A percentile compares a stretch with the other conserved stretches of the same genome.
phyloP scores from a whole-genome alignment of 345 rosid species.

The Fremontodendron californicum region DNA sequence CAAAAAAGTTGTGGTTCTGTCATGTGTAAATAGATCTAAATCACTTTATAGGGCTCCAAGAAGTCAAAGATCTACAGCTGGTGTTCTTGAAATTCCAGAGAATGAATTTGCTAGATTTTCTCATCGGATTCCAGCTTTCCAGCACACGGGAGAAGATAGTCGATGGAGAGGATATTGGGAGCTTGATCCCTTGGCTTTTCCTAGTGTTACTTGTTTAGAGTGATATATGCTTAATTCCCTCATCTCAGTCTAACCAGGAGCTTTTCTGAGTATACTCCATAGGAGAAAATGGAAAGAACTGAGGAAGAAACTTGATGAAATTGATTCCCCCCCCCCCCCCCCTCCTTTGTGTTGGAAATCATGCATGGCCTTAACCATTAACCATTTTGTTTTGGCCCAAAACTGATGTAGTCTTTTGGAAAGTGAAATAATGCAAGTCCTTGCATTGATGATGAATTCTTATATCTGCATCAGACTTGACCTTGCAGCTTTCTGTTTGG shows the following conservation, averaged over 20 bases:
- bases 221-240: constrained; percentile 15
- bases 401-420: neutral
- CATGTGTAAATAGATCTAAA: constrained; percentile 14
- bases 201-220: constrained; percentile 22
- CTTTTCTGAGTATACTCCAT: constrained; percentile 1
- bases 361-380: neutral
- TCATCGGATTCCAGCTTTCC: constrained; percentile 51
- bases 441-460: neutral
- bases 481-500: neutral
- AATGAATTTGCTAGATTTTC: constrained; percentile 42
- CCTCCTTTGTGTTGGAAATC: neutral
- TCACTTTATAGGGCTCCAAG: constrained; percentile 31
- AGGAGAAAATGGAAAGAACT: constrained; percentile 5
- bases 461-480: neutral
- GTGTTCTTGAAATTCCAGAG: constrained; percentile 26
- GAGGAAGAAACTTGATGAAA: neutral
- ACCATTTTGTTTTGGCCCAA: neutral
- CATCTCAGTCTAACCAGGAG: neutral
- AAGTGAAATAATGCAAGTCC: neutral
- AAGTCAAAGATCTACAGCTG: constrained; percentile 28
- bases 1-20: constrained; percentile 28
- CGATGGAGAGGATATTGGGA: constrained; percentile 35
- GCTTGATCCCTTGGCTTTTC: constrained; percentile 40
- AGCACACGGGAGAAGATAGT: constrained; percentile 17
- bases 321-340: neutral